Base-by-base conservation (phyloP, 75 land plant genomes). In the Chamaecyparis obtusa region DNA sequence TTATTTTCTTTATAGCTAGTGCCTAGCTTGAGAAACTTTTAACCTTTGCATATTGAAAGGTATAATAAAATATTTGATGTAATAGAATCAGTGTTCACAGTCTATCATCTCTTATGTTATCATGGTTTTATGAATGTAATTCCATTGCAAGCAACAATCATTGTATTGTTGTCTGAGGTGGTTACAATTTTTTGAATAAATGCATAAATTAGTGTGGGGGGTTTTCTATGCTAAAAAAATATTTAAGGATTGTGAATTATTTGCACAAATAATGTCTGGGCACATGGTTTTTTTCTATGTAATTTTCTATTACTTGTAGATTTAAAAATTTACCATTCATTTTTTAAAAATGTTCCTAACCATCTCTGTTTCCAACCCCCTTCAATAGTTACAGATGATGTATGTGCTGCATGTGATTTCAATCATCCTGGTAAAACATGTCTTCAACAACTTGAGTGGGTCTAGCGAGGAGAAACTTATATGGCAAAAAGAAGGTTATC, bases 321-420 rank as follows among this genome's bases (percentile, higher is more conserved):
- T 46, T 81, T 3, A 9, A 27, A 9, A 44, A 43, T 3, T 46
- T n/a, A 46, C 32, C 27, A 44, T 81, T 43, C 27, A 44, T 13
- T n/a, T 44, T 46, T 0, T 9, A 49, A 49, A 49, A 49, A 49
- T 9, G 9, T 46, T 2, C 27, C 21, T 21, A 6, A 46, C 5
- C 51, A 19, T 41, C 49, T 57, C 37, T 84, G 75, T 37, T 86
- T 90, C 72, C 95, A 98, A 99, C 99, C 99, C 41, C 94, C 99
- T 85, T 97, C 99, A 78, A 95, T 98, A 89, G 99, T 98, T 37
- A 90, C 99, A 91, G 99, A 98, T 89, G 99, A 97, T 79, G 86
- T 94, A 44, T 98, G 99, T 87, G 98, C 99, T 72, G 97, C 99
- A 74, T 98, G 99, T 91, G 99, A 98, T 91, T 98, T 98, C 89